Base-by-base conservation (phyloP, 352 stramenopile species). In the Phytophthora meadii region DNA sequence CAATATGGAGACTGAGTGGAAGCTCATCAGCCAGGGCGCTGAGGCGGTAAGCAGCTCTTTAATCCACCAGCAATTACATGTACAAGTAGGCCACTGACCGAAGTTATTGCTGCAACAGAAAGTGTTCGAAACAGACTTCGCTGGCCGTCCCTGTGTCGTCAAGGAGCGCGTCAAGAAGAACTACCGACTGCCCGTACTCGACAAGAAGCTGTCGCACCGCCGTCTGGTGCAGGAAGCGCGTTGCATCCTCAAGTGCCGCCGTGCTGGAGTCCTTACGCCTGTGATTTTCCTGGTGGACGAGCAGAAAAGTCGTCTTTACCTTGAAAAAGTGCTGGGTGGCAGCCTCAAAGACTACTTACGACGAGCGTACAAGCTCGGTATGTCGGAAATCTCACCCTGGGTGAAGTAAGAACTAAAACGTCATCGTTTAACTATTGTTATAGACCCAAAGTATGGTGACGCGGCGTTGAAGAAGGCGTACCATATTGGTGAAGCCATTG, bases 401-500 rank as follows among this genome's bases (percentile, higher is more conserved):
- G 12, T 36, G 30, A 36, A 14, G 30, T 36, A 36, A 10, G 30
- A 10, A 36, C 30, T 36, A 34, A 34, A 11, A 34, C 6, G 10
- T 34, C 28, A 34, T 11, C 30, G 30, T 36, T 36, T 36, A 10
- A 10, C 8, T 36, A 10, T 14, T 36, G 30, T 14, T 54, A 41
- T 44, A 89, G 81, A 88, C 61, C 65, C 69, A 5, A 64, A 70
- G 24, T 93, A 93, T 70, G 77, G 79, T 0, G 47, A 63, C 0
- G 61, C 61, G 3, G 90, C 89, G 8, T 39, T 89, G 37, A 67
- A 83, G 53, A 81, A 97, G 32, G 90, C 90, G 52, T 89, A 89
- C 52, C 71, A 84, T 54, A 94, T 98, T 46, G 94, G 94, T 22
- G 77, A 77, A 57, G 79, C 94, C n/a, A 90, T 98, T 61, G 94